Conservation (phyloP, 75 land plant genomes). For the Adiantum capillusveneris region DNA sequence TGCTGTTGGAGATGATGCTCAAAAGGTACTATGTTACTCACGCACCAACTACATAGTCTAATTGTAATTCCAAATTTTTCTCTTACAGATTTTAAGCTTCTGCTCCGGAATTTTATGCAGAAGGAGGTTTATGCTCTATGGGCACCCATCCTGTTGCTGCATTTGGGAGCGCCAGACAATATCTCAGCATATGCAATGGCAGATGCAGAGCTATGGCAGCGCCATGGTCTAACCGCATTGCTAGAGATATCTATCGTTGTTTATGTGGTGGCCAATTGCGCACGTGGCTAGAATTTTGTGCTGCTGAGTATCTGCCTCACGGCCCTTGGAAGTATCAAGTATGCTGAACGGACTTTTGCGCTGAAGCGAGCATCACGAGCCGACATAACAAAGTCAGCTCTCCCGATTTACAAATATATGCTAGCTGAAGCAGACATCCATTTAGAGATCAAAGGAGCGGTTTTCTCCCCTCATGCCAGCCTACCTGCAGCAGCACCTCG, state of each 20-base stretch:
- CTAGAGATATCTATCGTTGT: constrained; percentile 1
- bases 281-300: neutral
- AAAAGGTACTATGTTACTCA: neutral
- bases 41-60: too few relatives aligned
- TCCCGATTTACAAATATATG: constrained; percentile 1
- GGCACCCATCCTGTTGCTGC: constrained; percentile 33
- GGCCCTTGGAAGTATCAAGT: neutral
- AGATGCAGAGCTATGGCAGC: constrained; percentile 31
- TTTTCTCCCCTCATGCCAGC: too few relatives aligned
- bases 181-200: constrained; percentile 31
- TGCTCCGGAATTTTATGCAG: neutral
- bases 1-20: too few relatives aligned
- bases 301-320: neutral
- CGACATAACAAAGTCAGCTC: neutral
- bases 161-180: constrained; percentile 38
- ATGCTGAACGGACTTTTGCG: neutral
- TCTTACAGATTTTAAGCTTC: too few relatives aligned
- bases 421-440: too few relatives aligned
- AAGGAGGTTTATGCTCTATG: constrained; percentile 17
- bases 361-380: neutral
- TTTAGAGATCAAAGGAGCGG: too few relatives aligned
- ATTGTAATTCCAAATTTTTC: too few relatives aligned
- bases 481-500: too few relatives aligned
- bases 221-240: constrained; percentile 14
- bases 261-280: constrained; percentile 7